Base-by-base conservation (phyloP, 2,329 filamentous ascomycete genomes). In the Penicillium paneum region DNA sequence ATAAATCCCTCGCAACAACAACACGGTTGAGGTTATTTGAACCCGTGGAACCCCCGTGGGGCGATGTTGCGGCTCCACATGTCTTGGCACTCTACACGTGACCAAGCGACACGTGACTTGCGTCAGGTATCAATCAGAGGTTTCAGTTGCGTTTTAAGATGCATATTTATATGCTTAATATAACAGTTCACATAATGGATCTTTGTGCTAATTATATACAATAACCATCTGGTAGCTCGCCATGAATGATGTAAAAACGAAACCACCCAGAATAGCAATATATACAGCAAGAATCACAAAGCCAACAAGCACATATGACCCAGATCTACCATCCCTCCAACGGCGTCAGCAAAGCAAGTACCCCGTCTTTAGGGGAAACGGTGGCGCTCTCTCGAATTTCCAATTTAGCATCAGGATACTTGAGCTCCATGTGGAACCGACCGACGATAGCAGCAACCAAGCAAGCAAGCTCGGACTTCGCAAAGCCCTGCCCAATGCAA, bases 401-500 rank as follows among this genome's bases (percentile, higher is more conserved):
- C 43, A 93, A 69, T 62, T 88, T 84, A 42, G 73, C 74, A 49
- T 78, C 74, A 28, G 77, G 78, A 74, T 90, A 83, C 64, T 89
- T 86, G 68, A 85, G 74, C 68, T 86, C 81, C 56, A 85, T 81
- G 64, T 82, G 75, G 62, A 95, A 96, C 35, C 83, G 80, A 1
- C 91, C 91, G 4, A 93, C 81, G 80, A 89, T 85, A 8, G 83
- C 81, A 21, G 91, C 91, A 43, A 97, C 69, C 58, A 97, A 74
- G 67, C 88, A 93, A 8, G 90, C 90, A 72, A 96, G 89, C 77
- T 97, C 93, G 0, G 87, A 84, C 68, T 85, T 87, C 0, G 92
- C 89, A 74, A 96, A 96, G 2, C 79, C 79, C 71, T 86, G 82
- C 0, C 91, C 92, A 63, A 96, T 96, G 68, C 92, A 96, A 67